Percentiles rank a stretch among this genome's conserved stretches.
Conservation (phyloP, 306 rosid genomes). For the Herpetospermum pedunculosum region DNA sequence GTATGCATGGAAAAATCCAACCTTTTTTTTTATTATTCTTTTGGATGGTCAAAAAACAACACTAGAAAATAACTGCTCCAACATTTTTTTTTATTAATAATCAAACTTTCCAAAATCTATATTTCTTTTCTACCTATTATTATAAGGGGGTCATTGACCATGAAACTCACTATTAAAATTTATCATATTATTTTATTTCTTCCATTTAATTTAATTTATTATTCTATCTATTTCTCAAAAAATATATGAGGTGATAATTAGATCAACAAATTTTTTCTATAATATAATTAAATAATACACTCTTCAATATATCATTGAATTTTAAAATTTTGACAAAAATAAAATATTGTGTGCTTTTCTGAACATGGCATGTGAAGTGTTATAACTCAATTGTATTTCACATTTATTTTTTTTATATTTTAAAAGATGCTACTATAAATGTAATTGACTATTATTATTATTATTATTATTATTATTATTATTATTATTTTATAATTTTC, state of each 20-base stretch:
- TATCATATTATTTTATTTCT: neutral
- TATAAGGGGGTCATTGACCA: neutral
- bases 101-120: neutral
- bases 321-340: neutral
- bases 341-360: neutral
- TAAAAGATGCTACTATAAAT: neutral
- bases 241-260: neutral
- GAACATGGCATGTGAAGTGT: neutral
- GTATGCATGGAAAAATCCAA: neutral
- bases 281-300: neutral
- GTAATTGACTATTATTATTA: too few relatives aligned
- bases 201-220: neutral
- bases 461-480: too few relatives aligned
- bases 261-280: neutral
- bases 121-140: neutral
- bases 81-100: neutral
- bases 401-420: too few relatives aligned
- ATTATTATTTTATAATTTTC: too few relatives aligned
- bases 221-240: neutral
- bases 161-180: neutral
- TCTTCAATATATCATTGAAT: neutral
- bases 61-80: neutral
- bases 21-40: neutral
- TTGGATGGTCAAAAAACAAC: neutral
- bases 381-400: neutral